phyloP scores from a whole-genome alignment of 2,329 filamentous ascomycete genomes.

The Epichloe coenophiala region DNA sequence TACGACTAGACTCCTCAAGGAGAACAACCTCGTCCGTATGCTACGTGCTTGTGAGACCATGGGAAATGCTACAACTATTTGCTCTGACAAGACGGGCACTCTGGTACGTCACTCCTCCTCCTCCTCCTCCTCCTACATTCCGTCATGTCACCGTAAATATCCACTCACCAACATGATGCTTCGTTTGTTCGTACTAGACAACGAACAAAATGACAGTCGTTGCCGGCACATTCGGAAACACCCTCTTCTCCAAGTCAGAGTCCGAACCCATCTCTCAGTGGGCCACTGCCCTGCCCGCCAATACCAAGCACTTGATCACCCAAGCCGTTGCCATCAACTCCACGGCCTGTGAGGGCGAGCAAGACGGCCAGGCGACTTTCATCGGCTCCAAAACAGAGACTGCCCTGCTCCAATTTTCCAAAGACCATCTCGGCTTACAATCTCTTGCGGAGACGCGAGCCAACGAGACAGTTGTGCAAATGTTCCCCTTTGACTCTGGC shows the following conservation, averaged over 20 bases:
- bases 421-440: constrained; percentile 53
- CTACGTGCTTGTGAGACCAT: constrained; percentile 70
- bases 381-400: constrained; percentile 71
- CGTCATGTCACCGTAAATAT: not conserved
- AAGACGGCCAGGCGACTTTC: constrained; percentile 50
- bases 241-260: constrained; percentile 9
- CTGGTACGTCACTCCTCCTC: constrained; percentile 15
- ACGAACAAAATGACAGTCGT: constrained; percentile 59
- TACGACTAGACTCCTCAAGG: constrained; percentile 62
- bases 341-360: constrained; percentile 63
- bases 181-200: constrained; percentile 23
- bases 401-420: constrained; percentile 56
- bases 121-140: not conserved
- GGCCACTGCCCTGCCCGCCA: constrained; percentile 14
- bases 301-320: constrained; percentile 37
- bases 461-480: constrained; percentile 44
- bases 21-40: constrained; percentile 65
- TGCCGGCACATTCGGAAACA: constrained; percentile 38
- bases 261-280: constrained; percentile 23
- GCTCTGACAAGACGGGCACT: constrained; percentile 56
- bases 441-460: constrained; percentile 50
- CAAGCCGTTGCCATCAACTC: constrained; percentile 54
- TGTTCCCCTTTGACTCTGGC: constrained; percentile 63
- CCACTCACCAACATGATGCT: constrained; percentile 15
- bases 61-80: constrained; percentile 63